These are phyloP conservation scores for Rhytidhysteron rufulum DNA, from an alignment of 2,329 filamentous ascomycete species.

Conservation along the genomic window DNA sequence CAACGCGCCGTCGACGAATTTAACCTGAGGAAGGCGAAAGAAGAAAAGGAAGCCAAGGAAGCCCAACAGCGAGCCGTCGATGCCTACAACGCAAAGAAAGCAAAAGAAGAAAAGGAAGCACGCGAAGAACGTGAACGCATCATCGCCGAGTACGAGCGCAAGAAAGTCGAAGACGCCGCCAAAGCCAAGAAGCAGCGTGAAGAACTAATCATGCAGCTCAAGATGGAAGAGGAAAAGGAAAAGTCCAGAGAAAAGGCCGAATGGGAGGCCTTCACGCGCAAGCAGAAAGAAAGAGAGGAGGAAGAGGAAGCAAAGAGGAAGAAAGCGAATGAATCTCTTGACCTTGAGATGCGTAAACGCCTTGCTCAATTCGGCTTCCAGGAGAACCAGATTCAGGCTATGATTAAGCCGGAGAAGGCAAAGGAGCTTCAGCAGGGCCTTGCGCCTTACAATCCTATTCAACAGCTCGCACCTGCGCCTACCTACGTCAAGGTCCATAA, in stretches of 20 bases:
- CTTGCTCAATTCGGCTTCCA: constrained; percentile 44
- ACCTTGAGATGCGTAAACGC: constrained; percentile 43
- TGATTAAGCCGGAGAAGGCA: constrained; percentile 45
- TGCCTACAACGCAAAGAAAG: constrained; percentile 30
- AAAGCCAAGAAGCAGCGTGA: constrained; percentile 35
- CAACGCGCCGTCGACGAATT: constrained; percentile 31
- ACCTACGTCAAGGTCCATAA: constrained; percentile 47
- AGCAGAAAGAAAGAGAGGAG: constrained; percentile 40
- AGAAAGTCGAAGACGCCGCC: constrained; percentile 32
- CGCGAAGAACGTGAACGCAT: constrained; percentile 28
- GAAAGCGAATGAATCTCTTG: constrained; percentile 39
- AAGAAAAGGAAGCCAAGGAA: constrained; percentile 25
- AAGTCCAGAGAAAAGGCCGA: constrained; percentile 42
- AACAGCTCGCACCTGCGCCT: constrained; percentile 30
- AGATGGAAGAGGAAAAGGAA: constrained; percentile 37
- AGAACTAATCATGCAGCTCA: constrained; percentile 35
- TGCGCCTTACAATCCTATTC: constrained; percentile 26
- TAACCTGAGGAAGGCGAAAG: constrained; percentile 22
- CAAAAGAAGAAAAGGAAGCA: constrained; percentile 26
- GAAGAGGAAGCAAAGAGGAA: constrained; percentile 39
- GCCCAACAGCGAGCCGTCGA: constrained; percentile 30
- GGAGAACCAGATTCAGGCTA: constrained; percentile 45
- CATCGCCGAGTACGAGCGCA: constrained; percentile 33
- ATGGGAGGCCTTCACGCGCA: constrained; percentile 36
- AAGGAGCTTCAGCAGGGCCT: constrained; percentile 31